phyloP scores from a whole-genome alignment of 139 green algal species.

The Chlamydomonas schloesseri region DNA sequence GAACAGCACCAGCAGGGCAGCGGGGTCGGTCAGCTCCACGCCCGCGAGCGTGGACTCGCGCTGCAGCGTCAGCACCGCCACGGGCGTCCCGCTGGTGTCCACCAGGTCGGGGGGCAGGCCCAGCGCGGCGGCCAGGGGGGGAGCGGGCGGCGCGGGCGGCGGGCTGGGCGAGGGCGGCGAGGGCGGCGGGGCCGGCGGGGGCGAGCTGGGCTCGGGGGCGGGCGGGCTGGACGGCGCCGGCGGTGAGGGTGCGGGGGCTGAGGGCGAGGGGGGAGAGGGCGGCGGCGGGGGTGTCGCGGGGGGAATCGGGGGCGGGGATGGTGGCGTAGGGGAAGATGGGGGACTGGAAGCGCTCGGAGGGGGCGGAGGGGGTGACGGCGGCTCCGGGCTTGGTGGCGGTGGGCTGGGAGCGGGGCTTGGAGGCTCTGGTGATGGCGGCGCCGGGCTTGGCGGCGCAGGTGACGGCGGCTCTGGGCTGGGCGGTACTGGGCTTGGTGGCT shows the following conservation, averaged over 20 bases:
- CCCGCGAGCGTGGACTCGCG: neutral
- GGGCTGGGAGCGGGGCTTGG: neutral
- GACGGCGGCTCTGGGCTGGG: neutral
- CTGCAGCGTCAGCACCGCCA: neutral
- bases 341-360: neutral
- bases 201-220: neutral
- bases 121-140: neutral
- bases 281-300: neutral
- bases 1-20: neutral
- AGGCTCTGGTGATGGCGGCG: neutral
- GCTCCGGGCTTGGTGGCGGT: neutral
- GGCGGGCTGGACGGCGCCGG: neutral
- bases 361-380: neutral
- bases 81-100: neutral
- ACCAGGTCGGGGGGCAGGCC: neutral
- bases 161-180: neutral
- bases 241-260: neutral
- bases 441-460: neutral
- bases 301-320: neutral
- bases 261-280: neutral
- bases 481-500: neutral
- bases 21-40: constrained; percentile 12
- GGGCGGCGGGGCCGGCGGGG: neutral
- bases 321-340: neutral
- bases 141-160: neutral